A percentile compares a stretch with the other conserved stretches of the same genome.
Conservation (phyloP, 345 rosid genomes). For the Toxicodendron radicans region DNA sequence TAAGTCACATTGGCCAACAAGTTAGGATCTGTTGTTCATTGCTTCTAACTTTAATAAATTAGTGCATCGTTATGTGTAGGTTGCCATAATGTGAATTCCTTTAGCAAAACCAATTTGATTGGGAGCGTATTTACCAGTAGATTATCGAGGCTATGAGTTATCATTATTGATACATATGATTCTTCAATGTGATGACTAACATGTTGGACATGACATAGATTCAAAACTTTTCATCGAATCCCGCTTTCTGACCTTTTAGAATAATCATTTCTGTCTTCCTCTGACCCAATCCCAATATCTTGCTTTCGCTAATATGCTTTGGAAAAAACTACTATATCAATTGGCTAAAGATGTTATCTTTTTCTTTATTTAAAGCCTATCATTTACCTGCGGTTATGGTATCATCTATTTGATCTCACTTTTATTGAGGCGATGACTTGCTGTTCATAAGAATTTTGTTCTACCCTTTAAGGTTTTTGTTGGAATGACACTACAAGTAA, state of each 20-base stretch:
- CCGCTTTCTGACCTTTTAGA: slow-evolving; percentile 12
- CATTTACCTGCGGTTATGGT: slow-evolving; percentile 1
- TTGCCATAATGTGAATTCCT: neutral
- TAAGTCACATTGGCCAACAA: neutral
- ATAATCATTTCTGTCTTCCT: neutral
- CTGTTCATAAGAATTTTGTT: slow-evolving; percentile 8
- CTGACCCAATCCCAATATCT: slow-evolving; percentile 17
- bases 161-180: neutral
- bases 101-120: neutral
- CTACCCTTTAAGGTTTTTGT: slow-evolving; percentile 1
- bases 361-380: slow-evolving; percentile 10
- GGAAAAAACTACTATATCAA: slow-evolving; percentile 9
- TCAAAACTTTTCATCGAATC: slow-evolving; percentile 1
- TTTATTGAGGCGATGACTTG: slow-evolving; percentile 13
- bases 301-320: slow-evolving; percentile 9
- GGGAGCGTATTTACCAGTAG: neutral
- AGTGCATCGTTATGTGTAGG: neutral
- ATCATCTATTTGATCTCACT: slow-evolving; percentile 11
- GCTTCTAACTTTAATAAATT: neutral
- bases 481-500: neutral
- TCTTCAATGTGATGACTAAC: neutral
- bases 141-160: neutral
- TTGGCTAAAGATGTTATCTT: slow-evolving; percentile 16
- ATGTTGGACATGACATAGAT: neutral
- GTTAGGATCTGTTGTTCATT: neutral